A percentile compares a stretch with the other conserved stretches of the same genome.
Conservation (phyloP, 148 eudicot species). For the Fallopia convolvulus region DNA sequence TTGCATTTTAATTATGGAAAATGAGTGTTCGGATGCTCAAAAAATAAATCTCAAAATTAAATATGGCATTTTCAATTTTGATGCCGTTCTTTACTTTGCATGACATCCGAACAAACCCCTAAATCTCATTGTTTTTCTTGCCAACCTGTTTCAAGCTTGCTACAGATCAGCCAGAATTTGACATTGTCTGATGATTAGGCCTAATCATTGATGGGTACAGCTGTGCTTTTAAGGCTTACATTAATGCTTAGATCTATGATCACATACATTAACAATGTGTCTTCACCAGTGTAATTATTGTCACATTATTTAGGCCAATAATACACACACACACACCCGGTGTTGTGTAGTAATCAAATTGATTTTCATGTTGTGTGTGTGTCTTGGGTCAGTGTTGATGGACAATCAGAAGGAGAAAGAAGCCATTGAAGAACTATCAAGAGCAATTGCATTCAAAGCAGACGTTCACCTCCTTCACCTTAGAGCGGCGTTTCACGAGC, state of each 20-base stretch:
- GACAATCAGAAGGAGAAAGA: constrained; percentile 89
- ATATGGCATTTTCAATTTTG: too few relatives aligned
- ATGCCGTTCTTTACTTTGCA: too few relatives aligned
- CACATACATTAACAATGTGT: neutral
- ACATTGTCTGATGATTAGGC: neutral
- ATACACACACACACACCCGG: neutral
- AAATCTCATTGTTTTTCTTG: neutral
- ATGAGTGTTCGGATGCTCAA: too few relatives aligned
- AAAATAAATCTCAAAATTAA: too few relatives aligned
- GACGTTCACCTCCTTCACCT: constrained; percentile 86
- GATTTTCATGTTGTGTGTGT: neutral
- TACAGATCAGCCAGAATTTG: neutral
- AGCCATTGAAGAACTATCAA: constrained; percentile 76
- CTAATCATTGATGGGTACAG: constrained; percentile 5
- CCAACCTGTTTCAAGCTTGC: neutral
- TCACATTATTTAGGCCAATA: neutral
- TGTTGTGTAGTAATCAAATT: neutral
- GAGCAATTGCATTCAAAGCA: constrained; percentile 88
- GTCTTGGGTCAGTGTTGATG: constrained; percentile 59
- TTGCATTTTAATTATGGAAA: too few relatives aligned
- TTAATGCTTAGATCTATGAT: neutral
- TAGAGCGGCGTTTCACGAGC: constrained; percentile 92
- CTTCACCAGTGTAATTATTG: neutral
- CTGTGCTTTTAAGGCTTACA: neutral
- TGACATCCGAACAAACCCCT: neutral